Evolutionary conservation across 129 eudicot genomes (phyloP).

Genomic region (Flaveria ramosissima): DNA sequence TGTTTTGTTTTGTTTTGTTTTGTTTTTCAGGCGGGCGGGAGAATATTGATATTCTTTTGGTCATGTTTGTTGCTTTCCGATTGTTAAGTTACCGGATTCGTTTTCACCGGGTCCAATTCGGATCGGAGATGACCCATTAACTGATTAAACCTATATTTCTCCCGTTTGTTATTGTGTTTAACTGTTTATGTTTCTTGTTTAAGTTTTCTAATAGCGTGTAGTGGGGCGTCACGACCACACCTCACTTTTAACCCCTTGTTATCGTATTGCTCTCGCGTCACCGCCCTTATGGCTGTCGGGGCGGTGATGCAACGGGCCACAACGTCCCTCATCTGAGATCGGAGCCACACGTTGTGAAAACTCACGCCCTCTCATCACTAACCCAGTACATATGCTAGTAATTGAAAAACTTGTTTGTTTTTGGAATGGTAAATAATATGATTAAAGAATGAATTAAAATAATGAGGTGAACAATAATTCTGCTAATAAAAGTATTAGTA

Average conservation of each 20-base stretch:
- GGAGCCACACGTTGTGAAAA: too few relatives aligned
- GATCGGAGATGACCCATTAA: constrained; percentile 33
- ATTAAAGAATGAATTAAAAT: not conserved
- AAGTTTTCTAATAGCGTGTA: not conserved
- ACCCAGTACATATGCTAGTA: too few relatives aligned
- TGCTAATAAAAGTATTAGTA: not conserved
- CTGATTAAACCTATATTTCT: constrained; percentile 25
- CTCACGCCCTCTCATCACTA: too few relatives aligned
- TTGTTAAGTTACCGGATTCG: constrained; percentile 65
- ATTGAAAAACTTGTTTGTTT: too few relatives aligned
- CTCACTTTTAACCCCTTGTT: too few relatives aligned
- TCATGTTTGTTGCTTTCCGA: constrained; percentile 10
- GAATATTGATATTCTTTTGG: constrained; percentile 35
- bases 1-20: not conserved
- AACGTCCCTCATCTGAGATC: too few relatives aligned
- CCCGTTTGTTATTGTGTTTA: not conserved
- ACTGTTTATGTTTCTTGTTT: not conserved
- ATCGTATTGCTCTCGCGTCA: too few relatives aligned
- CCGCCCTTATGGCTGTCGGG: too few relatives aligned
- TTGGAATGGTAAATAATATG: too few relatives aligned
- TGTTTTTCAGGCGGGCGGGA: constrained; percentile 10
- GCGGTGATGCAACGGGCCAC: too few relatives aligned
- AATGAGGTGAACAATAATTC: not conserved
- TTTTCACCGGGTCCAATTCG: constrained; percentile 71
- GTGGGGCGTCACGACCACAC: too few relatives aligned